Evolutionary conservation across 78 protist genomes (phyloP).

Genomic region (Parvularia atlantis): DNA sequence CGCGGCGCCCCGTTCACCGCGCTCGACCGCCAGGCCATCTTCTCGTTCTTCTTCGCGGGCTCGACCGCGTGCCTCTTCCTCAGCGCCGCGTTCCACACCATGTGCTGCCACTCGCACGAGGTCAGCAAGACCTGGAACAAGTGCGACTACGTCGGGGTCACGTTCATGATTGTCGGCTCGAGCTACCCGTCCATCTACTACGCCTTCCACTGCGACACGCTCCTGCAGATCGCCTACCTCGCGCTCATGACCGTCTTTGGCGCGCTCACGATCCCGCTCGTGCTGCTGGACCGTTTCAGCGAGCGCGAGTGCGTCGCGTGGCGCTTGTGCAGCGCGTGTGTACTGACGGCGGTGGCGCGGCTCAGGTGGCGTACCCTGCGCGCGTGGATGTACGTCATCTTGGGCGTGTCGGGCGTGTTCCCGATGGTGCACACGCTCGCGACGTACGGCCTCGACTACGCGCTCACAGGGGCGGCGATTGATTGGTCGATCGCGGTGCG

Average conservation of each 20-base stretch:
- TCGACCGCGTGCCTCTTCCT: neutral
- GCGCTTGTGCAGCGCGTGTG: too few relatives aligned
- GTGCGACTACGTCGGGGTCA: conserved; percentile 21
- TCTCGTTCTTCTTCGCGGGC: neutral
- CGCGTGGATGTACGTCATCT: neutral
- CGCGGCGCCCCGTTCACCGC: neutral
- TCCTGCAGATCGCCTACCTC: neutral
- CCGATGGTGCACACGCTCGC: neutral
- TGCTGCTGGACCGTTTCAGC: neutral
- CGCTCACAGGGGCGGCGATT: too few relatives aligned
- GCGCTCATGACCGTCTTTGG: neutral
- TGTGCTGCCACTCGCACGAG: conserved; percentile 8
- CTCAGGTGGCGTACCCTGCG: too few relatives aligned
- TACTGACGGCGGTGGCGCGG: too few relatives aligned
- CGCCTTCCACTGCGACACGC: conserved; percentile 4
- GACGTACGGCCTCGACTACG: neutral
- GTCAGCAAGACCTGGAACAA: neutral
- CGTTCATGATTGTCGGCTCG: conserved; percentile 10
- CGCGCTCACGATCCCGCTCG: neutral
- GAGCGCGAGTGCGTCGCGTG: neutral
- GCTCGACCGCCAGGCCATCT: neutral
- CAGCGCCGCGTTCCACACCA: conserved; percentile 7
- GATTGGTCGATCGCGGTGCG: too few relatives aligned
- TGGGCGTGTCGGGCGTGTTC: neutral
- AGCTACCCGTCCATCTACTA: conserved; percentile 11